A percentile compares a stretch with the other conserved stretches of the same genome.
These are phyloP conservation scores for Apocynum venetum DNA, from an alignment of 257 asterid genomes.

Conservation along the genomic window DNA sequence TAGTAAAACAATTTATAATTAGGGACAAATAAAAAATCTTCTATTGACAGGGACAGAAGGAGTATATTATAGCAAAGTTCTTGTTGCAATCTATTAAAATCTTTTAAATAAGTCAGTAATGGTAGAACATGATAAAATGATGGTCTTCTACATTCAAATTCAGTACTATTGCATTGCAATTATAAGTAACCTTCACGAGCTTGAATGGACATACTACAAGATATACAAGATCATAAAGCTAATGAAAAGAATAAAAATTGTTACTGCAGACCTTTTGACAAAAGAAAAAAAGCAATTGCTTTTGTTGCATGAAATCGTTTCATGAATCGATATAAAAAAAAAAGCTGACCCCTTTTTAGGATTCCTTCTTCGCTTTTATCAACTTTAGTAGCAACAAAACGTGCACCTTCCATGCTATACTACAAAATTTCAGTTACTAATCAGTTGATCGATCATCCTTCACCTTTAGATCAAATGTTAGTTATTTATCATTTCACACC, in stretches of 20 bases:
- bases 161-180: no score
- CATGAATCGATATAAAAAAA: conserved; percentile 7
- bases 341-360: conserved; percentile 15
- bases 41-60: no score
- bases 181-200: no score
- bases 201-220: no score
- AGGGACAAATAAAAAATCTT: no score
- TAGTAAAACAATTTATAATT: no score
- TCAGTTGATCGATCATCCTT: neutral
- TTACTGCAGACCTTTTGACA: conserved; percentile 24
- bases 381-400: neutral
- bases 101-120: no score
- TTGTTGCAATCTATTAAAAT: no score
- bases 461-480: neutral
- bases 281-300: conserved; percentile 7
- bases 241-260: neutral
- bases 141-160: neutral
- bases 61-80: no score
- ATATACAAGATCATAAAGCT: neutral
- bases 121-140: no score
- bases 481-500: neutral
- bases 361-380: conserved; percentile 8
- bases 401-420: neutral
- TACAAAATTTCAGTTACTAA: conserved; percentile 9
- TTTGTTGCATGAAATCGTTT: neutral